Evolutionary conservation across 371 early-diverging fungal genomes (phyloP), one percentile per base, ranked within the genome.

Genomic region (Rhizopus delemar): DNA sequence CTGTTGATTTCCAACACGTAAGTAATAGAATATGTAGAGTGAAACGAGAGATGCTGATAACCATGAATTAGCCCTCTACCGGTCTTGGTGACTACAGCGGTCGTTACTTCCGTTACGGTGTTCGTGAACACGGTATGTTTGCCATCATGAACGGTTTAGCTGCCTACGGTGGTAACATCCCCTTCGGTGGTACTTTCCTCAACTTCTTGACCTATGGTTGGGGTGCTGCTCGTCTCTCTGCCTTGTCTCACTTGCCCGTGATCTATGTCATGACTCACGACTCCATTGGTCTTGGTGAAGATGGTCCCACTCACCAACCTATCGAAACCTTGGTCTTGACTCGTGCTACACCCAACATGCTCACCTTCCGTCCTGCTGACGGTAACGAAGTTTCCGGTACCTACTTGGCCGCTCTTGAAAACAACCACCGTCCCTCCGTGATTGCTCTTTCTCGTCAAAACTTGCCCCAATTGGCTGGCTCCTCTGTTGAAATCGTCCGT

Each of bases 261-360:
- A 69, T 98, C 62, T 97, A 96, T 84, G 89, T 99, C 71, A 93
- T 97, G 93, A 99, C 99, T 53, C 99, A 99, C 86, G 99, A 99
- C 83, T 98, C 98, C 31, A 97, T 99, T 65, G 98, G 97, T 66
- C 85, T 97, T 34, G 92, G 92, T 70, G 99, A 99, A 78, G 99
- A 99, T 75, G 99, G 99, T 5, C 99, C 99, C 33, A 99, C 99
- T 46, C 99, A 99, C 81, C 99, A 99, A 77, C 99, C 99, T 6
- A 91, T 99, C 53, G 99, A 99, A 78, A 95, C 95, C n/a, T 70
- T 99, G 66, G 87, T 98, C 41, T 79, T 88, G 69, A 80, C 96
- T 31, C 91, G 99, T 55, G 99, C 99, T 11, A 90, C 94, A 32
- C 99, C 99, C 56, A 94, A 96, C 83, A 78, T 92, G 66, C 72